Base-by-base conservation (phyloP, 2,329 filamentous ascomycete genomes). In the Phyllosticta ampelicida region DNA sequence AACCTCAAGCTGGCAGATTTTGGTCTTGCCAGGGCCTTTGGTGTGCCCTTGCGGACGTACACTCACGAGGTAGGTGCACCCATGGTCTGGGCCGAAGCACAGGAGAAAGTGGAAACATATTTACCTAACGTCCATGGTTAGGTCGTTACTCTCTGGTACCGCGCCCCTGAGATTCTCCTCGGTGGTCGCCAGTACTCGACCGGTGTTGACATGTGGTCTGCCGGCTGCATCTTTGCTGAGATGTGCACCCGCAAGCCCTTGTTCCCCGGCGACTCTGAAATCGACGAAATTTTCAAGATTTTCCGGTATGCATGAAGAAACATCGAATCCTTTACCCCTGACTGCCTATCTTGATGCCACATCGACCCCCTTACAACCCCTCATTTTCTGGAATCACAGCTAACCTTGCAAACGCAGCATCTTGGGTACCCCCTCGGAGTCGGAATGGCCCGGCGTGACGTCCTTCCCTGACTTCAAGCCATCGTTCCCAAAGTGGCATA, bases 181-280 rank as follows among this genome's bases (percentile, higher is more conserved):
- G 90, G 90, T 69, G 90, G 90, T 59, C 85, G 90, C 55, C 90
- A 95, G 72, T 96, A 96, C 76, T 94, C 89, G 13, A 96, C 90
- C 13, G 90, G 90, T 59, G 90, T 96, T 49, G 90, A 96, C 69
- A 96, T 96, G 88, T 96, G 90, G 90, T 94, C 89, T 29, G 86
- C 91, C 54, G 90, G 90, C 62, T 94, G 90, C 73, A 96, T 96
- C 73, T 95, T 96, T 72, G 90, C 91, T 9, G 90, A 96, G 74
- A 96, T 96, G 91, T 95, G 89, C 74, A 96, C 90, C 1, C 84
- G 89, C 67, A 95, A 95, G 75, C 90, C 90, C 5, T 79, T 96
- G 50, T 96, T 96, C 78, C 90, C 90, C 11, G 90, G 90, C 60
- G 90, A 96, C 71, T 94, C 89, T 5, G 89, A 95, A 70, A 95